Evolutionary conservation across 345 rosid genomes (phyloP), one percentile per base, ranked within the genome.

Genomic region (Heritiera fomes): DNA sequence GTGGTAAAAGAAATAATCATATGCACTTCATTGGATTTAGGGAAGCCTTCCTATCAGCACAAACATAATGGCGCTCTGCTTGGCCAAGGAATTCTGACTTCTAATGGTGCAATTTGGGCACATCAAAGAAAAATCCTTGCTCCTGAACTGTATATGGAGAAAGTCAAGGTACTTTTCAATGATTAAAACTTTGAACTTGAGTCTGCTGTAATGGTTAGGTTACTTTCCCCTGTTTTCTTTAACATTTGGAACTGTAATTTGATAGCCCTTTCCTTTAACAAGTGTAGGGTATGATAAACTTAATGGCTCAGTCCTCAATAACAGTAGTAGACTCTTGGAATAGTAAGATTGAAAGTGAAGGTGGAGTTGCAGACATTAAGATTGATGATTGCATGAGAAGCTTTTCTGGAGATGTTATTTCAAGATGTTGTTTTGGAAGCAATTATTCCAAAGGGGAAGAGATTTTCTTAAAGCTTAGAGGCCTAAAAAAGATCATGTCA

Each of bases 371-470:
- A 49, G 81, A 83, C 23, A 82, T 86, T 4, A 82, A 79, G 13
- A 75, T 85, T 49, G 88, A 88, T 41, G 78, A 68, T 2, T 17
- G 8, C 18, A 43, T 86, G 80, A 84, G 86, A 76, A 83, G 79
- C 50, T 84, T 86, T 79, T 86, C 89, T 0, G 89, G 82, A 30
- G 89, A 86, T 77, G 83, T 88, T 3, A 88, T 88, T 49, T 88
- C 91, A 3, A 83, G 78, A 77, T 87, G 87, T 2, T 84, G 89
- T 63, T 88, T 88, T 73, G 87, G 89, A n/a, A 86, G 89, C 60
- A 84, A 62, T 56, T 86, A 77, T 41, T 78, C 83, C 6, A 73
- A 71, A 61, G 89, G 85, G 30, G 79, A 82, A 46, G 74, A 81
- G 7, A 86, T 88, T 46, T 88, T 88, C 69, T 1, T 34, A 1